Evolutionary conservation across 2,329 filamentous ascomycete species (phyloP).

Genomic region (Colletotrichum godetiae): DNA sequence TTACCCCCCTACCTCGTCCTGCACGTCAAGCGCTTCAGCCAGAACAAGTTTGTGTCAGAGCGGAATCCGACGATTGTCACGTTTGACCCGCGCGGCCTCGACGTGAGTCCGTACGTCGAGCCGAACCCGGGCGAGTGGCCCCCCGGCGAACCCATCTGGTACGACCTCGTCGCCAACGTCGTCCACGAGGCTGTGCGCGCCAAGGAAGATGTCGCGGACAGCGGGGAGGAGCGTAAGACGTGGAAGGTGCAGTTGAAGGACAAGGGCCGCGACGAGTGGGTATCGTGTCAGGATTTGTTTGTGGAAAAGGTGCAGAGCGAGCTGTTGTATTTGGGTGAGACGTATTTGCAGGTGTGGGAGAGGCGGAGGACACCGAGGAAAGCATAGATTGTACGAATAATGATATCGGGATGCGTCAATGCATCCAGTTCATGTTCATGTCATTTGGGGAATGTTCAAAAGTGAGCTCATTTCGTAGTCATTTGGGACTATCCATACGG

Average conservation of each 20-base stretch:
- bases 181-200: constrained; percentile 85
- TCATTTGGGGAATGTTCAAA: neutral
- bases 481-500: constrained; percentile 30
- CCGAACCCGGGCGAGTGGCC: constrained; percentile 80
- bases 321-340: constrained; percentile 91
- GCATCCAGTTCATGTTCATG: neutral
- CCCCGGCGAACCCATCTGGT: constrained; percentile 86
- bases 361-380: constrained; percentile 70
- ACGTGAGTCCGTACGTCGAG: constrained; percentile 92
- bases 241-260: constrained; percentile 95
- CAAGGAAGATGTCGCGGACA: constrained; percentile 85
- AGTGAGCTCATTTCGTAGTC: constrained; percentile 32
- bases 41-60: constrained; percentile 96
- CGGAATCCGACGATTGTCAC: constrained; percentile 98
- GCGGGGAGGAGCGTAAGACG: constrained; percentile 86
- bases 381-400: constrained; percentile 13
- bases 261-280: constrained; percentile 86
- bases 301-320: constrained; percentile 91
- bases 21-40: constrained; percentile 96
- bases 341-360: constrained; percentile 97
- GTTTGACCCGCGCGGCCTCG: constrained; percentile 84
- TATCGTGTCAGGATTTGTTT: constrained; percentile 92
- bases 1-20: constrained; percentile 91
- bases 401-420: neutral
- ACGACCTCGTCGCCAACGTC: constrained; percentile 96